Base-by-base conservation (phyloP, 495 filamentous ascomycete species). In the Neurospora sp. region DNA sequence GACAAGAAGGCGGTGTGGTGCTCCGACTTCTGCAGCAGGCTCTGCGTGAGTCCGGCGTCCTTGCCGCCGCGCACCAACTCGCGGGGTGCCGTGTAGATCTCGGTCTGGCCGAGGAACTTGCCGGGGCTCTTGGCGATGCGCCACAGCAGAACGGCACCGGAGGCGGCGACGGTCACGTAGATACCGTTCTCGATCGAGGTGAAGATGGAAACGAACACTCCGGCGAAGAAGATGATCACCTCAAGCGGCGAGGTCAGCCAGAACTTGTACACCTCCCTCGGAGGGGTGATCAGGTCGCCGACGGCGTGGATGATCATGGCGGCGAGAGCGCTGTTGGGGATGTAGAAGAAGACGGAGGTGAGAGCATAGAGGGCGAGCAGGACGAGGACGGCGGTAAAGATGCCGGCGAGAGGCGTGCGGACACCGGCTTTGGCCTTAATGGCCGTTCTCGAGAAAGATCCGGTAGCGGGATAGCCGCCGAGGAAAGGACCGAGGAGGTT, bases 301-400 rank as follows among this genome's bases (percentile, higher is more conserved):
- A 87, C 85, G 24, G 86, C 86, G 70, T 88, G 86, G 74, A 88
- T 87, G 75, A 88, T 88, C 70, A 88, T 77, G 39, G 78, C 86
- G 2, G 85, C 79, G 0, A 88, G 77, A 6, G 74, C 79, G 1
- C 83, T 79, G 70, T 78, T 81, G 5, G 86, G 86, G 48, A 87
- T 87, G 73, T 82, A 88, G 78, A 83, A 84, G 75, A 88, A 87
- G 13, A 86, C 84, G 24, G 83, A 81, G 0, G 86, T 87, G 37
- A 87, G 80, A 3, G 85, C 86, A 70, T 87, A 88, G 5, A 88
- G 75, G 6, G 86, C 86, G 21, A 88, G 79, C 4, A 88, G 80
- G 39, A 88, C 85, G 36, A 88, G 77, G 10, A 87, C 77, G 39
- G 85, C 86, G 15, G 85, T 88, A 69, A 87, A 82, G 24, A 87